Evolutionary conservation across 2,329 filamentous ascomycete genomes (phyloP), one percentile per base, ranked within the genome.

Genomic region (Aplosporella prunicola): DNA sequence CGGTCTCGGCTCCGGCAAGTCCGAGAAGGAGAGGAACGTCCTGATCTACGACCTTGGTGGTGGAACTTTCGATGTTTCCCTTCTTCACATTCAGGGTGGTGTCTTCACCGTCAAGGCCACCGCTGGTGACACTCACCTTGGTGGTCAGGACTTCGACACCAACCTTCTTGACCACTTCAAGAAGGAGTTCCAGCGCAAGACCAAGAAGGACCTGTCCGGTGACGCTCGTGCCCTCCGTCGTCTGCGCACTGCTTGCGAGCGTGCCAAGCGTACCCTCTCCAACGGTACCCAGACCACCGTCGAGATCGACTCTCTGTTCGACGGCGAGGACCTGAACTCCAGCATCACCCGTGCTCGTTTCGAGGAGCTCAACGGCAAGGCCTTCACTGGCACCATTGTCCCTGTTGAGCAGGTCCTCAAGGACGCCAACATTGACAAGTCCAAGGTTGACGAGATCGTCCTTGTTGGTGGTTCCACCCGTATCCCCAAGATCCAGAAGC

Each of bases 41-140:
- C 78, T 98, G 52, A 96, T 98, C 74, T 98, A 96, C 76, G 91
- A 98, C 80, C 81, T 98, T 47, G 91, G 91, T 78, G 91, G 91
- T 78, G 91, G 91, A 78, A 98, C 91, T 65, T 98, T 98, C 71
- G 91, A 98, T 95, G 91, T 98, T 18, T 96, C 91, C 47, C 85
- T 96, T 52, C 78, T 98, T 30, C 89, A 94, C 76, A 96, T 98
- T 64, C 87, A 96, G 72, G 88, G 89, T 62, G 91, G 91, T 76
- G 91, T 98, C 58, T 98, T 98, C 78, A 94, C 89, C 49, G 91
- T 96, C 65, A 93, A 93, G 79, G 88, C 89, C 46, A 96, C 91
- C 43, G 88, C 89, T 58, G 91, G 91, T 78, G 89, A 98, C 60
- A 95, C 87, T 58, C 88, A 95, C 64, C 72, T 95, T 64, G 89